Evolutionary conservation across 2,329 filamentous ascomycete genomes (phyloP), one percentile per base, ranked within the genome.

Genomic region (Calonectria leucothoes): DNA sequence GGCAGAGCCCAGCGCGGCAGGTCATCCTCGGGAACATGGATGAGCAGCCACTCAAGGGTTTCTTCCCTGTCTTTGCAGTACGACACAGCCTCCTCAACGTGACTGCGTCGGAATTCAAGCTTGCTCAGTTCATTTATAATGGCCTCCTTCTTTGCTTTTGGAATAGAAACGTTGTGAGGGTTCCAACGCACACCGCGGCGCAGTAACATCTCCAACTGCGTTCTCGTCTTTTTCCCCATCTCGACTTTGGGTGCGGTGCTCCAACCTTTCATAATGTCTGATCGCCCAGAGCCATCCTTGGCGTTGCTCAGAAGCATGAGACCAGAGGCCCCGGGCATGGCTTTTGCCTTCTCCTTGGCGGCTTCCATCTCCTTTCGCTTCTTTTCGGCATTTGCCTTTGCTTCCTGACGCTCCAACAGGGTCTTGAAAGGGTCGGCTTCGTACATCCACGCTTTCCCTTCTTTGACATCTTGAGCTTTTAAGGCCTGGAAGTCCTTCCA

Each of bases 11-110:
- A 98, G 8, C 91, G 88, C 1, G 97, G 97, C n/a, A 98, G 87
- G 80, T 98, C 97, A 82, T 99, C 97, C 82, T 99, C 97, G 1
- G 97, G 97, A 3, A 99, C 95, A 84, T 99, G 96, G 66, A 98
- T 96, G 63, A 99, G 89, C 20, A 99, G 89, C 97, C 97, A 99
- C 83, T 98, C 96, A 3, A 99, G 89, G 20, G 95, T 93, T 85
- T 99, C 97, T 82, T 98, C 96, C 35, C 94, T 90, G 82, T 98
- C 95, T 83, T 96, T 97, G 86, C 96, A 98, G 80, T 96, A 92
- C 55, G 92, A 92, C 1, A 94, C 91, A 11, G 97, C 96, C 85
- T 99, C 97, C 81, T 97, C 92, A 49, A 96, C 91, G 82, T 99
- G 97, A 80, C 94, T 97, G 79, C 89, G 89, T n/a, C 96, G 92